Evolutionary conservation across 805 yeast species (phyloP), one percentile per base, ranked within the genome.

Genomic region (Pichia ethanolica): DNA sequence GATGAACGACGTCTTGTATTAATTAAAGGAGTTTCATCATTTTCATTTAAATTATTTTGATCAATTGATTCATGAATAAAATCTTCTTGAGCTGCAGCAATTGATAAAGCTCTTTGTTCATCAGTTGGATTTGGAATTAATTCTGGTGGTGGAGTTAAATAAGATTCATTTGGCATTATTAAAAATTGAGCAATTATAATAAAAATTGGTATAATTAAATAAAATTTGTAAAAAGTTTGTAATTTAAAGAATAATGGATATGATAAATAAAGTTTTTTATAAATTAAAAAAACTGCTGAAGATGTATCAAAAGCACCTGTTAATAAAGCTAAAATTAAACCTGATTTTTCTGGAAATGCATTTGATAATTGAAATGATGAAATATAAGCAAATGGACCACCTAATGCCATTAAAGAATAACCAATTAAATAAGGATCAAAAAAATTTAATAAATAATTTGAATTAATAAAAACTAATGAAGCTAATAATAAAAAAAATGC

Each of bases 301-400:
- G 81, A 76, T 9, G 82, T 75, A 62, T 78, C 83, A 53, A 78
- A 78, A 0, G 83, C 81, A 14, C 83, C 82, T 1, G 82, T 77
- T 49, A 78, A 60, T 40, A 78, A 63, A 26, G 82, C 82, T 56
- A 78, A 66, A 25, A 78, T 69, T 12, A 75, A 63, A 7, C 83
- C 83, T 20, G 79, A 73, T 46, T 70, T 71, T 45, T 70, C 66
- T 3, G 83, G 83, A 61, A 78, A 78, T 4, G 82, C 69, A 57
- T 78, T 78, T 27, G 82, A 76, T 50, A 78, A 68, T 60, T 78
- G 82, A 64, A 78, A 78, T 7, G 77, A 72, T 8, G 82, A 76
- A 54, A 78, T 78, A 61, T 65, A 78, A 1, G 77, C 71, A 62
- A 78, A 77, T 14, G 82, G 82, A 5, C 83, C 82, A 35, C 82